Percentiles rank a stretch among this genome's conserved stretches.
Conservation (phyloP, 139 green algal species). For the Penium margaritaceum region DNA sequence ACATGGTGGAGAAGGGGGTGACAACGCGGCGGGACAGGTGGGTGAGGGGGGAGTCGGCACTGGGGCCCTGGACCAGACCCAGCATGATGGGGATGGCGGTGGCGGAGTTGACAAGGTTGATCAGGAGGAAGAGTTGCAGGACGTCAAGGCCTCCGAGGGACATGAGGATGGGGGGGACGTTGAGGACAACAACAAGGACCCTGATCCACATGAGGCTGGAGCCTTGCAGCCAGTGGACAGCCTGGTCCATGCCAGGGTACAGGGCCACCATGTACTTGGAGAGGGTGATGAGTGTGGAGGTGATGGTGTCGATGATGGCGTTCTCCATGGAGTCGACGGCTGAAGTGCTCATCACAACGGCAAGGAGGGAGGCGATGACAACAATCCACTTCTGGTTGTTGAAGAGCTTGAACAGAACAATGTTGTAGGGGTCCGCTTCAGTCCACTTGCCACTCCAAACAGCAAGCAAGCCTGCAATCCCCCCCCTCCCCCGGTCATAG, state of each 20-base stretch:
- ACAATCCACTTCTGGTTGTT: conserved; percentile 48
- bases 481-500: too few species aligned
- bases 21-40: neutral
- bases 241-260: too few species aligned
- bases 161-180: conserved; percentile 59
- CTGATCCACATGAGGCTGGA: conserved; percentile 35
- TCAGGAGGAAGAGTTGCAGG: conserved; percentile 66
- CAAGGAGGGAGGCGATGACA: conserved; percentile 53
- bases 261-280: neutral
- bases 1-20: conserved; percentile 7
- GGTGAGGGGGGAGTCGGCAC: too few species aligned
- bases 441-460: conserved; percentile 52
- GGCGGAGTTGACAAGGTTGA: conserved; percentile 65
- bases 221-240: neutral
- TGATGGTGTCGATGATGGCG: conserved; percentile 46
- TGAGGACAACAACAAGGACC: conserved; percentile 58
- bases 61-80: conserved; percentile 34
- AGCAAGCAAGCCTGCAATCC: conserved; percentile 58
- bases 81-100: conserved; percentile 55
- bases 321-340: conserved; percentile 58
- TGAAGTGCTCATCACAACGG: conserved; percentile 63
- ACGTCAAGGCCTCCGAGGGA: conserved; percentile 49
- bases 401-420: conserved; percentile 27
- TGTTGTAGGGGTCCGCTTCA: conserved; percentile 8
- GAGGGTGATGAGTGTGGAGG: neutral